Evolutionary conservation across 2,329 filamentous ascomycete genomes (phyloP).

Genomic region (Penicillium sp.): DNA sequence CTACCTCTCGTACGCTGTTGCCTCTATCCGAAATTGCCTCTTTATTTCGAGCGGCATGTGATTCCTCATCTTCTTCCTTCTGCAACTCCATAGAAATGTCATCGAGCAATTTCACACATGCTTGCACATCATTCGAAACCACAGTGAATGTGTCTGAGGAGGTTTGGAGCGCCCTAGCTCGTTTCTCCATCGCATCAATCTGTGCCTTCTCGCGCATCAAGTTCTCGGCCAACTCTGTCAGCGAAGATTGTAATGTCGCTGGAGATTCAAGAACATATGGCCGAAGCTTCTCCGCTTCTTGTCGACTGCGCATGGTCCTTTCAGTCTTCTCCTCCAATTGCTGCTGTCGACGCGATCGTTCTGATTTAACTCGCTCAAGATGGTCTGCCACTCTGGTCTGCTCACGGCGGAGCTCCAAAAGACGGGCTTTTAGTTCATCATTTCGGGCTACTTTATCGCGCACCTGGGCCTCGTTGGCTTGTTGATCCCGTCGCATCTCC

Average conservation of each 20-base stretch:
- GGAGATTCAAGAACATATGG: conserved; percentile 93
- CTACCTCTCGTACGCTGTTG: conserved; percentile 89
- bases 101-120: conserved; percentile 85
- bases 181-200: conserved; percentile 84
- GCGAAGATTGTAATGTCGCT: conserved; percentile 75
- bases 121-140: conserved; percentile 81
- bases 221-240: conserved; percentile 80
- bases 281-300: conserved; percentile 85
- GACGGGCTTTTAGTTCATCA: conserved; percentile 79
- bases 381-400: conserved; percentile 84
- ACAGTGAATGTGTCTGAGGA: conserved; percentile 87
- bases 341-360: conserved; percentile 75
- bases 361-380: conserved; percentile 79
- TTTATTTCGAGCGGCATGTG: conserved; percentile 76
- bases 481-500: conserved; percentile 79
- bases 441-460: conserved; percentile 84
- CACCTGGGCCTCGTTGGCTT: conserved; percentile 78
- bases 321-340: conserved; percentile 56
- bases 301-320: conserved; percentile 66
- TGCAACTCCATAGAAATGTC: conserved; percentile 82
- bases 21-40: conserved; percentile 86
- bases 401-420: conserved; percentile 78
- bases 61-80: conserved; percentile 89
- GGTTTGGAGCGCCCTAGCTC: conserved; percentile 87
- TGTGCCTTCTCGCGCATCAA: conserved; percentile 78